Evolutionary conservation across 2,329 filamentous ascomycete species (phyloP).

Genomic region (Aureobasidium uvarum): DNA sequence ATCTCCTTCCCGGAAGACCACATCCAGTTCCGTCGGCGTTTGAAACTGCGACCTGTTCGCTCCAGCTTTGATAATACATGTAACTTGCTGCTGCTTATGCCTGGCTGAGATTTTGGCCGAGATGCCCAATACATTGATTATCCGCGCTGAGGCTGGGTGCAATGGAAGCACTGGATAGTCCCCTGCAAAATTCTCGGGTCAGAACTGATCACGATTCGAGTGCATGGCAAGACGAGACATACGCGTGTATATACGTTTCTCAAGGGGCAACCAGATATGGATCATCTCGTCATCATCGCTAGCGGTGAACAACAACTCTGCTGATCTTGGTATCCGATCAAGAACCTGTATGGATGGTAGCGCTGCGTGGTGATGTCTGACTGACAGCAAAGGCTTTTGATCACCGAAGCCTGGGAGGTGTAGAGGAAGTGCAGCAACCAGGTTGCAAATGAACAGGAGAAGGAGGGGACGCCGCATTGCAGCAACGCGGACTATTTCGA

Average conservation of each 20-base stretch:
- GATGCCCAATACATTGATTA: slow-evolving; percentile 3
- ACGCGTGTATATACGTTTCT: slow-evolving; percentile 34
- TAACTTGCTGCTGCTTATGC: not conserved
- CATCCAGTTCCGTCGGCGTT: not conserved
- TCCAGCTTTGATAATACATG: not conserved
- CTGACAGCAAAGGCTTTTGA: slow-evolving; percentile 21
- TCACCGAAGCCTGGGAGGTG: not conserved
- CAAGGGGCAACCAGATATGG: slow-evolving; percentile 38
- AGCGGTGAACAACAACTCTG: slow-evolving; percentile 36
- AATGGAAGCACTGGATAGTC: slow-evolving; percentile 34
- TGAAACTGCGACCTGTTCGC: not conserved
- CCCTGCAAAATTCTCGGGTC: slow-evolving; percentile 28
- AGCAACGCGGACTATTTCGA: not conserved
- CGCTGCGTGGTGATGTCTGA: not conserved
- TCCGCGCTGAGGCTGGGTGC: slow-evolving; percentile 34
- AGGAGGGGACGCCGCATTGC: slow-evolving; percentile 16
- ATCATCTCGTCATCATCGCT: slow-evolving; percentile 29
- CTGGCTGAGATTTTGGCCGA: not conserved
- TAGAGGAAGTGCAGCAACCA: slow-evolving; percentile 5
- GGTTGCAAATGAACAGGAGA: slow-evolving; percentile 10
- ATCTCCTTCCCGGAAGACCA: slow-evolving; percentile 38
- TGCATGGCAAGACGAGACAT: slow-evolving; percentile 13
- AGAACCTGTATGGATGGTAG: slow-evolving; percentile 23
- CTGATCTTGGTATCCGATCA: slow-evolving; percentile 35
- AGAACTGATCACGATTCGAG: not conserved